Percentiles rank a stretch among this genome's conserved stretches.
Evolutionary conservation across 108 stramenopile genomes (phyloP).

Genomic region (Discostella pseudostelligera): DNA sequence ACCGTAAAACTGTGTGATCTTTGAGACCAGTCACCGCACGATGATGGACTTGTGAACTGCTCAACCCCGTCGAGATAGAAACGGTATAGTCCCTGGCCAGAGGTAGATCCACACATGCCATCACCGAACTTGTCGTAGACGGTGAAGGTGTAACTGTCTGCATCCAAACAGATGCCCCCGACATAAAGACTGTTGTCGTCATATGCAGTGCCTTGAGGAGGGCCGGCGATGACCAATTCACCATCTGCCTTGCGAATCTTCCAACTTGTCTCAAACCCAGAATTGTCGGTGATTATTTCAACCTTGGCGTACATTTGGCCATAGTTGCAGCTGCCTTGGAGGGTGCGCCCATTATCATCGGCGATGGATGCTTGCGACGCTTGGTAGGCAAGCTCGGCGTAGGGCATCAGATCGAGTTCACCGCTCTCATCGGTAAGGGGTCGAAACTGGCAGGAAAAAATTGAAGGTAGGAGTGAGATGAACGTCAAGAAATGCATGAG

Average conservation of each 20-base stretch:
- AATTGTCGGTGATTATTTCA: conserved; percentile 19
- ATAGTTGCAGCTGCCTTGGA: neutral
- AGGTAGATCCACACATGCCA: conserved; percentile 12
- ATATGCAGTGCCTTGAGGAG: conserved; percentile 6
- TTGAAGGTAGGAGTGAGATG: neutral
- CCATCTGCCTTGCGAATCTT: conserved; percentile 8
- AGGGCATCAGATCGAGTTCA: neutral
- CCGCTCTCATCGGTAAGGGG: neutral
- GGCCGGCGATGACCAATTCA: conserved; percentile 2
- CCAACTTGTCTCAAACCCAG: conserved; percentile 20
- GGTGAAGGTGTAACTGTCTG: conserved; percentile 11
- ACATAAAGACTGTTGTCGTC: conserved; percentile 13
- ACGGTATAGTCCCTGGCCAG: conserved; percentile 12
- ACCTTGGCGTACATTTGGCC: conserved; percentile 17
- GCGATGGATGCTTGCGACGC: neutral
- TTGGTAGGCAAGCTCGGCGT: neutral
- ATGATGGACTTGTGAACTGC: conserved; percentile 2
- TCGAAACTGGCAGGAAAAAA: neutral
- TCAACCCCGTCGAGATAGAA: conserved; percentile 5
- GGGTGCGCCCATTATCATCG: conserved; percentile 1
- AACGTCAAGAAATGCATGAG: too few relatives aligned
- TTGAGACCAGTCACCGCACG: conserved; percentile 1
- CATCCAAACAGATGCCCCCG: conserved; percentile 15
- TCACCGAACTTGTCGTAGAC: conserved; percentile 13
- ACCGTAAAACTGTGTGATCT: conserved; percentile 10